Conservation (phyloP, 805 yeast species). For the Spencermartinsiella europaea region DNA sequence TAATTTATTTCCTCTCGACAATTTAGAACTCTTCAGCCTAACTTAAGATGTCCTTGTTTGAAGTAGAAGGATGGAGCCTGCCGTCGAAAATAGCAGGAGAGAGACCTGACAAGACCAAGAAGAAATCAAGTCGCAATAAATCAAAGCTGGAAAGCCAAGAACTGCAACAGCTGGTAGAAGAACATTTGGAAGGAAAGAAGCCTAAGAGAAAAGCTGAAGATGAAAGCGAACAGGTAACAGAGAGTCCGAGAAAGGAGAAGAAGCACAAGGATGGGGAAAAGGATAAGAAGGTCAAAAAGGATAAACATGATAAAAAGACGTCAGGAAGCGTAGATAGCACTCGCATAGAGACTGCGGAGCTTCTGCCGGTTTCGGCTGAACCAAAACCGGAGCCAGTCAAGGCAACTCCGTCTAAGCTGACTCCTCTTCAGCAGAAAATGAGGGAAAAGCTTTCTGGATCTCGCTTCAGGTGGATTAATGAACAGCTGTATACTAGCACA, state of each 20-base stretch:
- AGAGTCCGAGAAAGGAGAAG: conserved; percentile 17
- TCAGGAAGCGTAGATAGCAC: background rate
- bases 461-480: conserved; percentile 96
- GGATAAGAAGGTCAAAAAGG: conserved; percentile 12
- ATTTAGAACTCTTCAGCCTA: no score
- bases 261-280: conserved; percentile 20
- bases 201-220: conserved; percentile 9
- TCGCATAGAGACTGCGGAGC: conserved; percentile 6
- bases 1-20: no score
- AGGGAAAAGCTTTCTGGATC: conserved; percentile 92
- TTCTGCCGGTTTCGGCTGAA: background rate
- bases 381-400: background rate
- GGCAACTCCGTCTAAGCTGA: conserved; percentile 16
- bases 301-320: conserved; percentile 2
- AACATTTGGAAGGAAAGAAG: conserved; percentile 16
- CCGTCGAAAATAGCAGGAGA: conserved; percentile 43
- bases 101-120: conserved; percentile 24
- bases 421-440: conserved; percentile 75
- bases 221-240: conserved; percentile 10
- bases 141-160: conserved; percentile 24
- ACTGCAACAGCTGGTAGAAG: conserved; percentile 13
- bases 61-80: conserved; percentile 80
- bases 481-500: conserved; percentile 83
- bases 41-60: conserved; percentile 45
- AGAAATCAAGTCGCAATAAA: conserved; percentile 22